Evolutionary conservation across 1,284 basidiomycete species (phyloP).

Genomic region (Rhodotorula mucilaginosa): DNA sequence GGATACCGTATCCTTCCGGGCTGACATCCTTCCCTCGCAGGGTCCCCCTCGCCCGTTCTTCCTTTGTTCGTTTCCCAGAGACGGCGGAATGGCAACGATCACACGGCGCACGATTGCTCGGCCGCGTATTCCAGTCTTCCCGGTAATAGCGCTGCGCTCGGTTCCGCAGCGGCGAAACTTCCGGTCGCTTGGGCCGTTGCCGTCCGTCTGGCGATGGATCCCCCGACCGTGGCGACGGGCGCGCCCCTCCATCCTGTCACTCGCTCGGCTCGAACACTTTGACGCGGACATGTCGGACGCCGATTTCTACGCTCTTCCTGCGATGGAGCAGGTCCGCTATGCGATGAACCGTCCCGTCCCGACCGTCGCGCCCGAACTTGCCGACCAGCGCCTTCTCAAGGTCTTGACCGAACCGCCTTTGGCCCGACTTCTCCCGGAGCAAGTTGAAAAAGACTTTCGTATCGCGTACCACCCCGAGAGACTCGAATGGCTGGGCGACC

Average conservation of each 20-base stretch:
- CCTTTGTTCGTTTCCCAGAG: too few relatives aligned
- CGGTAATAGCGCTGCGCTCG: too few relatives aligned
- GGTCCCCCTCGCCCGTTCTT: too few relatives aligned
- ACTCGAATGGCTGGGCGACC: constrained; percentile 14
- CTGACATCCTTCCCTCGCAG: too few relatives aligned
- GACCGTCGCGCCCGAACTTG: neutral
- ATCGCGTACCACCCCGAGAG: constrained; percentile 11
- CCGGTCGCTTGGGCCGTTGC: neutral
- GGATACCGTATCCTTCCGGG: too few relatives aligned
- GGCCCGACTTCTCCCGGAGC: neutral
- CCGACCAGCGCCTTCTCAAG: neutral
- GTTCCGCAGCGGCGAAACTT: too few relatives aligned
- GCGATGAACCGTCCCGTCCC: neutral
- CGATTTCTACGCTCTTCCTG: neutral
- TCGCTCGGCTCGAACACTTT: neutral
- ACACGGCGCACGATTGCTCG: too few relatives aligned
- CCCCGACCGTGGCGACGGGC: neutral
- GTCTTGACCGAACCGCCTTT: neutral
- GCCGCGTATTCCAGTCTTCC: too few relatives aligned
- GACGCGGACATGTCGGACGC: neutral
- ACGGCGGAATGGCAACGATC: too few relatives aligned
- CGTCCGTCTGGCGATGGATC: neutral
- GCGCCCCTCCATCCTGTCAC: neutral
- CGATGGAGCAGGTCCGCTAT: neutral
- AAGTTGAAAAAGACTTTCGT: neutral